Conservation (phyloP, 768 basidiomycete genomes). For the Porphyrellus cyaneotinctus region DNA sequence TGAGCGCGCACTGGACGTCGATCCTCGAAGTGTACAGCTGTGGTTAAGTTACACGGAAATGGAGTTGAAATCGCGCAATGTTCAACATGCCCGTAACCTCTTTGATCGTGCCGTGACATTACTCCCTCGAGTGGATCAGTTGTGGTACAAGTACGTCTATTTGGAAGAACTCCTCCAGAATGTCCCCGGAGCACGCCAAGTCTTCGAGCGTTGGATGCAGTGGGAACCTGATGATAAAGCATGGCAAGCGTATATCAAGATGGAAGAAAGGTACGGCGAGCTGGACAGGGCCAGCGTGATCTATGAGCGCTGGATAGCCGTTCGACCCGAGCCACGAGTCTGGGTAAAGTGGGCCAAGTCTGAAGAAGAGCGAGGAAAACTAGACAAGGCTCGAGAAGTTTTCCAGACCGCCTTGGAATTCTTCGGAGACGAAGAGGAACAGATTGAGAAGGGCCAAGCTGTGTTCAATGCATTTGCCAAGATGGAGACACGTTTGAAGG, state of each 20-base stretch:
- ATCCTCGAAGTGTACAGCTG: slow-evolving; percentile 81
- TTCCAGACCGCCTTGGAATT: slow-evolving; percentile 90
- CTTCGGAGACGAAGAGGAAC: slow-evolving; percentile 83
- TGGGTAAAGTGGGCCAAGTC: slow-evolving; percentile 87
- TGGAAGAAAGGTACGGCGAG: slow-evolving; percentile 92
- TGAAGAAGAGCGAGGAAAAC: slow-evolving; percentile 67
- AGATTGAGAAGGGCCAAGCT: slow-evolving; percentile 84
- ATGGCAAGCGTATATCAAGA: slow-evolving; percentile 99
- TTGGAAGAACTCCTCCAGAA: slow-evolving; percentile 96
- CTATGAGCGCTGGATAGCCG: slow-evolving; percentile 87
- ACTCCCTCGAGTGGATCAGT: slow-evolving; percentile 91
- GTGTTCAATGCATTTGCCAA: slow-evolving; percentile 92
- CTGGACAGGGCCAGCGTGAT: slow-evolving; percentile 87
- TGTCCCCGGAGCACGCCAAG: slow-evolving; percentile 92
- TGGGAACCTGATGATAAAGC: slow-evolving; percentile 99
- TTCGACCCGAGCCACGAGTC: slow-evolving; percentile 72
- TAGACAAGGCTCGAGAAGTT: slow-evolving; percentile 76
- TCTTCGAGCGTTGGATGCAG: slow-evolving; percentile 99
- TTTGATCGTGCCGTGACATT: slow-evolving; percentile 97
- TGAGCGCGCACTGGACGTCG: slow-evolving; percentile 95
- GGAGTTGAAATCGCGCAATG: slow-evolving; percentile 97
- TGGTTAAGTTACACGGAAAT: slow-evolving; percentile 96
- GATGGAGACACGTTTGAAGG: slow-evolving; percentile 96
- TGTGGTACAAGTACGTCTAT: slow-evolving; percentile 99
- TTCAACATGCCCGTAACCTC: slow-evolving; percentile 94